Evolutionary conservation across 1,284 basidiomycete species (phyloP).

Genomic region (Puccinia horiana): DNA sequence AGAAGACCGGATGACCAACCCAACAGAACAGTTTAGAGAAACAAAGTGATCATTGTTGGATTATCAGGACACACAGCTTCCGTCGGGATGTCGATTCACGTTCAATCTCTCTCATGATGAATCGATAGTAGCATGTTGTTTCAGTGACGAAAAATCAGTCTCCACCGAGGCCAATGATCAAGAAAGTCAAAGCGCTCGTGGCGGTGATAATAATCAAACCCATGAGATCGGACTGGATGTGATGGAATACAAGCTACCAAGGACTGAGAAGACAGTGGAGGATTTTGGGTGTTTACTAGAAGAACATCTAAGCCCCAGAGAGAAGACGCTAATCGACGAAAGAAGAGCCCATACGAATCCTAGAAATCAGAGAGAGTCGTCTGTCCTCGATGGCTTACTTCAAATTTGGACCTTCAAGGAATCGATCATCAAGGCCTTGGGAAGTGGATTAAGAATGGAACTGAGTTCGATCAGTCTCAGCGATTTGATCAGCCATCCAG

Average conservation of each 20-base stretch:
- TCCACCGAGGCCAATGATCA: not conserved
- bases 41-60: not conserved
- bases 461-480: constrained; percentile 28
- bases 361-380: not conserved
- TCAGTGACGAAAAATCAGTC: not conserved
- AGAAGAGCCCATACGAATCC: not conserved
- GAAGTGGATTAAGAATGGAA: constrained; percentile 21
- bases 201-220: not conserved
- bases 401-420: constrained; percentile 49
- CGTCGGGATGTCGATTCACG: constrained; percentile 6
- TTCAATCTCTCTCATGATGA: constrained; percentile 47
- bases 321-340: constrained; percentile 16
- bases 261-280: not conserved
- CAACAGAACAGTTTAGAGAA: not conserved
- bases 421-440: constrained; percentile 46
- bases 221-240: constrained; percentile 40
- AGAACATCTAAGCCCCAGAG: constrained; percentile 26
- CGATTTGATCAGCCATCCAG: constrained; percentile 2
- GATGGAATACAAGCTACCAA: constrained; percentile 33
- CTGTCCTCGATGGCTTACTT: constrained; percentile 25
- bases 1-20: not conserved
- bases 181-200: not conserved
- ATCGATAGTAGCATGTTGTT: constrained; percentile 27
- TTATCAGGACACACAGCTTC: constrained; percentile 26
- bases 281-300: constrained; percentile 8